Percentiles rank a stretch among this genome's conserved stretches.
These are phyloP conservation scores for Hortaea werneckii DNA, from an alignment of 2,329 filamentous ascomycete genomes.

Conservation along the genomic window DNA sequence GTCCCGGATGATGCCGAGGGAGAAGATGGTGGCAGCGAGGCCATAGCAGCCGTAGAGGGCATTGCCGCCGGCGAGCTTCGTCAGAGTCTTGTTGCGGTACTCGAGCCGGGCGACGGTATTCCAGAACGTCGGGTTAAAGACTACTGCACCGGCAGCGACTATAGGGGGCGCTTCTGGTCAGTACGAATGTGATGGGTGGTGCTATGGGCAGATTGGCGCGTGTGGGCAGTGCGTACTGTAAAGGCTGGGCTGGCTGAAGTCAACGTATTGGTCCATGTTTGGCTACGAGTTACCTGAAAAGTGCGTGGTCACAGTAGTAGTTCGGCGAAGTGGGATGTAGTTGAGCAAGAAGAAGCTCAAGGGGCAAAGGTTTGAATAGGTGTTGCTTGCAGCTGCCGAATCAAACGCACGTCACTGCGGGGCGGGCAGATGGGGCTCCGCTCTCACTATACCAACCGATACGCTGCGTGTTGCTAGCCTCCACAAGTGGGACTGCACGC, in stretches of 20 bases:
- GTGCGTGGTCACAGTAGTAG: too few species aligned
- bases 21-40: slow-evolving; percentile 83
- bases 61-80: slow-evolving; percentile 72
- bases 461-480: too few species aligned
- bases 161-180: slow-evolving; percentile 1
- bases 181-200: neutral
- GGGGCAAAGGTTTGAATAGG: too few species aligned
- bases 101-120: slow-evolving; percentile 84
- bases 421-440: too few species aligned
- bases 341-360: too few species aligned
- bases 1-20: slow-evolving; percentile 79
- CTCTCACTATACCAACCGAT: too few species aligned
- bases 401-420: too few species aligned
- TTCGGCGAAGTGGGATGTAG: too few species aligned
- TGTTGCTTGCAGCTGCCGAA: too few species aligned
- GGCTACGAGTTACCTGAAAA: too few species aligned
- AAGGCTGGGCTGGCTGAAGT: slow-evolving; percentile 35
- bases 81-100: slow-evolving; percentile 83
- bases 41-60: slow-evolving; percentile 76
- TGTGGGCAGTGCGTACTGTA: slow-evolving; percentile 28
- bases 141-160: slow-evolving; percentile 50
- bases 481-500: too few species aligned
- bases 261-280: slow-evolving; percentile 28
- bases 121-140: slow-evolving; percentile 98
- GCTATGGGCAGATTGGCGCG: neutral